phyloP scores from a whole-genome alignment of 2,329 filamentous ascomycete species.

The Ceratocystis huliohia region DNA sequence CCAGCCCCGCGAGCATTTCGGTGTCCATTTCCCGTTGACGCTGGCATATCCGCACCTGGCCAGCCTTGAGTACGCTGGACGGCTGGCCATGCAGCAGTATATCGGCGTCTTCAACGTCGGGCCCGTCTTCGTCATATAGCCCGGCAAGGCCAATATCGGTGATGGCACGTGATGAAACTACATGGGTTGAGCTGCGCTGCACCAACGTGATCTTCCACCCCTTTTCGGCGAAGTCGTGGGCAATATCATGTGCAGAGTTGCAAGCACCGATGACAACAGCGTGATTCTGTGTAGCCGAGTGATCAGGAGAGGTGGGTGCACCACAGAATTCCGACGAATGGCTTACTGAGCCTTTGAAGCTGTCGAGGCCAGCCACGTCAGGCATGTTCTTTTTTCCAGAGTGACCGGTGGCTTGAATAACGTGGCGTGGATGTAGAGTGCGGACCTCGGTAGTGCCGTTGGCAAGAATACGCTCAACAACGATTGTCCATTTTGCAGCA shows the following conservation, averaged over 20 bases:
- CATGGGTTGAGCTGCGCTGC: conserved; percentile 52
- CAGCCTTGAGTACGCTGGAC: conserved; percentile 44
- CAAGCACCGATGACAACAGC: conserved; percentile 55
- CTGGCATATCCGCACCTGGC: conserved; percentile 36
- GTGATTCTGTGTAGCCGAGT: conserved; percentile 37
- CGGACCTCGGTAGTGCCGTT: conserved; percentile 38
- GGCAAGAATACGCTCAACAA: conserved; percentile 37
- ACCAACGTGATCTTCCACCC: conserved; percentile 58
- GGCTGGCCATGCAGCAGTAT: conserved; percentile 46
- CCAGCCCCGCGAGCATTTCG: conserved; percentile 34
- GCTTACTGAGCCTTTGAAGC: conserved; percentile 48
- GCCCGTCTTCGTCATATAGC: conserved; percentile 39
- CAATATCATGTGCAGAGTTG: conserved; percentile 57
- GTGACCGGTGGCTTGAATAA: conserved; percentile 56
- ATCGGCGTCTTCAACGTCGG: conserved; percentile 54
- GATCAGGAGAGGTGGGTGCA: conserved; percentile 30
- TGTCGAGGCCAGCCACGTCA: conserved; percentile 41
- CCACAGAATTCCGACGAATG: conserved; percentile 51
- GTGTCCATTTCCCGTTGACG: conserved; percentile 30
- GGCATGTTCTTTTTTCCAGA: conserved; percentile 54
- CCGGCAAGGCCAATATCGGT: conserved; percentile 41
- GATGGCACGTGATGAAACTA: conserved; percentile 44
- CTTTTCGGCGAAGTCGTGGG: conserved; percentile 53
- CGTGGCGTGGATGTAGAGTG: conserved; percentile 47
- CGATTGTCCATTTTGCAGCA: conserved; percentile 42